These are phyloP conservation scores for Suillus brevipes DNA, from an alignment of 768 basidiomycete genomes.

Conservation along the genomic window DNA sequence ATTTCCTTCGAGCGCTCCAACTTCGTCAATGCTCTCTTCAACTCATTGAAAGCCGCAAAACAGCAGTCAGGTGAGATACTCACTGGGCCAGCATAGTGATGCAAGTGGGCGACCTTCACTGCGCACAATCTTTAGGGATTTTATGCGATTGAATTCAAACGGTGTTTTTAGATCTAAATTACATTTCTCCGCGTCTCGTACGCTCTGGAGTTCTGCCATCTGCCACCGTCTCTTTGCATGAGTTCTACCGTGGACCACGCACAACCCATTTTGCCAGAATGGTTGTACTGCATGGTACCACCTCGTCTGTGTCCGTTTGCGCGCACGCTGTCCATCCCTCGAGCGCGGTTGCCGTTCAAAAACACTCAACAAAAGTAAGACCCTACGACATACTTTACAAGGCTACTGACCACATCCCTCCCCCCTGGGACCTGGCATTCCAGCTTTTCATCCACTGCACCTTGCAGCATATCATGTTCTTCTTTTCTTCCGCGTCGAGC, in stretches of 20 bases:
- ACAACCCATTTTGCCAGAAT: not conserved
- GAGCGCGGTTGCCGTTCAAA: not conserved
- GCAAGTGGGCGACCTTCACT: too few species aligned
- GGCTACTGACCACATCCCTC: not conserved
- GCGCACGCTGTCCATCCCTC: not conserved
- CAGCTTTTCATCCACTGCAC: not conserved
- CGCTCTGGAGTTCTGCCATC: too few species aligned
- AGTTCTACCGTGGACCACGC: not conserved
- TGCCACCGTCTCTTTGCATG: conserved; percentile 1
- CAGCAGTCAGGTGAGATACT: not conserved
- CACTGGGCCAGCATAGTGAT: not conserved
- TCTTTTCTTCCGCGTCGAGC: not conserved
- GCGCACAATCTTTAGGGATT: too few species aligned
- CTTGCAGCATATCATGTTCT: not conserved
- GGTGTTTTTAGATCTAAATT: too few species aligned
- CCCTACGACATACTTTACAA: not conserved
- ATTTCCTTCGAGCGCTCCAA: not conserved
- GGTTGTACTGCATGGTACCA: not conserved
- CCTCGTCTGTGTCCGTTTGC: not conserved
- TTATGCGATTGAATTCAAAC: too few species aligned
- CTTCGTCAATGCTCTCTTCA: not conserved
- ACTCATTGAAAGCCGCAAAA: not conserved
- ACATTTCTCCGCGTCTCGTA: too few species aligned
- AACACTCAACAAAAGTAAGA: not conserved
- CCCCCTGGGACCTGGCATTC: not conserved